Base-by-base conservation (phyloP, 495 filamentous ascomycete species). In the Hypomontagnella monticulosa region DNA sequence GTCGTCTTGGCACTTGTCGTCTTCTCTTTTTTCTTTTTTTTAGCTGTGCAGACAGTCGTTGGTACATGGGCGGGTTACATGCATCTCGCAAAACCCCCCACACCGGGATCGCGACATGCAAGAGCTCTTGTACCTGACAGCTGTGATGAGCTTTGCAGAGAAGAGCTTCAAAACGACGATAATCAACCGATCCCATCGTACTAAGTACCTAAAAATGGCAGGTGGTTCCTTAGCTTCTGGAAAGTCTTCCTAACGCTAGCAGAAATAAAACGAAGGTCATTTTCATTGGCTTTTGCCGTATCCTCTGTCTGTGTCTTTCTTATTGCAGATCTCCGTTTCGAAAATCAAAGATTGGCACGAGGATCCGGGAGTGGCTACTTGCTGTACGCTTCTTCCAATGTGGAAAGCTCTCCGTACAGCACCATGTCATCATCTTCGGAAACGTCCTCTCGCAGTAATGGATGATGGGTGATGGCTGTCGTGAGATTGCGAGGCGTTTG, bases 101-200 rank as follows among this genome's bases (percentile, higher is more conserved):
- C 57, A 48, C 34, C 18, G 42, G 41, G 44, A 54, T 54, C 57
- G 61, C 46, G 41, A 61, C 48, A 53, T 48, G 40, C 46, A 58
- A 57, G 55, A 58, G 16, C 8, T 50, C 18, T 47, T 51, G 65
- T 68, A 63, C 65, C 65, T 68, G 65, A 55, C 65, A 59, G 59
- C 33, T 37, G 40, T 38, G 52, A 46, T 58, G 57, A 60, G 46
- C 46, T 44, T 57, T 55, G 15, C 54, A 44, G 41, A 58, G 14
- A 23, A 40, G 34, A 38, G 43, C 49, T 51, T 57, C 23, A 23
- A 47, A 15, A 62, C 23, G 10, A 34, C 38, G 18, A 46, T 49
- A 33, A 46, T 67, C 57, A 37, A 32, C 30, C 27, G 20, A 38
- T 55, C 11, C 48, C 38, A 56, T 41, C 44, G 33, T 30, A 27